These are phyloP conservation scores for Russula foetens DNA, from an alignment of 768 basidiomycete species.

Conservation along the genomic window DNA sequence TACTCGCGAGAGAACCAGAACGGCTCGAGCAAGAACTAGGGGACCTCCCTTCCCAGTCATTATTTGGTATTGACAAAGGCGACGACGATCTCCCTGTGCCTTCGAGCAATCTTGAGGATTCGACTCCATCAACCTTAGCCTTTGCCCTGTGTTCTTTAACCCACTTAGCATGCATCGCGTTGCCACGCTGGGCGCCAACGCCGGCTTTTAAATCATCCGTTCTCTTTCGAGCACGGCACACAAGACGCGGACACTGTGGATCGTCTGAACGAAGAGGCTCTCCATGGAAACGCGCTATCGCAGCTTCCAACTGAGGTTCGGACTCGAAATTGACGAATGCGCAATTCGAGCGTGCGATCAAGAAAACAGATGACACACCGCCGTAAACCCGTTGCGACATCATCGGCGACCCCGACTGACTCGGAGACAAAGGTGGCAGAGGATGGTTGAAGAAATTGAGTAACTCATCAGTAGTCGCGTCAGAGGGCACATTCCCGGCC, in stretches of 20 bases:
- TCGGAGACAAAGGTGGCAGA: slow-evolving; percentile 14
- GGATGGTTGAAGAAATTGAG: slow-evolving; percentile 69
- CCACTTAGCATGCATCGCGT: slow-evolving; percentile 78
- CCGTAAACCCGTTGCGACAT: slow-evolving; percentile 23
- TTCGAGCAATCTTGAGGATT: slow-evolving; percentile 9
- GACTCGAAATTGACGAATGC: slow-evolving; percentile 86
- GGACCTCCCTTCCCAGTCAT: slow-evolving; percentile 27
- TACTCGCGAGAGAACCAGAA: slow-evolving; percentile 69
- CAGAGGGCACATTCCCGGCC: slow-evolving; percentile 86
- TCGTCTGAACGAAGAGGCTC: slow-evolving; percentile 60
- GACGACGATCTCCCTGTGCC: slow-evolving; percentile 10
- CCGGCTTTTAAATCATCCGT: slow-evolving; percentile 87
- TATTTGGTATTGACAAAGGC: slow-evolving; percentile 33
- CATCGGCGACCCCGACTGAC: slow-evolving; percentile 3
- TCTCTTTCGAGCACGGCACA: slow-evolving; percentile 72
- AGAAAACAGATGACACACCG: slow-evolving; percentile 80
- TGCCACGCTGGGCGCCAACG: slow-evolving; percentile 85
- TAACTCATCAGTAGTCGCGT: slow-evolving; percentile 77
- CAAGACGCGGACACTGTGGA: slow-evolving; percentile 62
- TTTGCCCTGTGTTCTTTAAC: slow-evolving; percentile 53
- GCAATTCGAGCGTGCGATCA: slow-evolving; percentile 92
- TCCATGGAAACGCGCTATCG: slow-evolving; percentile 70
- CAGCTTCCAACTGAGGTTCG: slow-evolving; percentile 50
- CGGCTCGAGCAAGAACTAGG: slow-evolving; percentile 39
- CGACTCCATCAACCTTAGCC: slow-evolving; percentile 20